Percentiles rank a stretch among this genome's conserved stretches.
Conservation (phyloP, 1,284 basidiomycete genomes). For the Dichomitus squalens region DNA sequence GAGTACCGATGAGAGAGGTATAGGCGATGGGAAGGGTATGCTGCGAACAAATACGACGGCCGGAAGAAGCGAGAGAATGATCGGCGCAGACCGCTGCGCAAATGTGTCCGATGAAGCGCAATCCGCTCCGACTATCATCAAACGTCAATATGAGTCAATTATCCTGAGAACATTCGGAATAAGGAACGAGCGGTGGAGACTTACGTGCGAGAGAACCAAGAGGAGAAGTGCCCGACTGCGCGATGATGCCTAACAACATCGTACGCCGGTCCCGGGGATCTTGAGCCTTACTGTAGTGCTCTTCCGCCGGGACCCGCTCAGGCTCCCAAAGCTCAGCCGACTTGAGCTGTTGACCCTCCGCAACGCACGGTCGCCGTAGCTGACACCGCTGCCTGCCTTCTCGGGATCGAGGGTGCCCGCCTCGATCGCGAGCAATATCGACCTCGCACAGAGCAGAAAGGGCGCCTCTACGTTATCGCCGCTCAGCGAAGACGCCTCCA, state of each 20-base stretch:
- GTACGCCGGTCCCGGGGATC: conserved; percentile 53
- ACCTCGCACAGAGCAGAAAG: conserved; percentile 88
- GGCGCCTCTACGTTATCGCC: conserved; percentile 95
- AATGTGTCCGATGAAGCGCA: conserved; percentile 2
- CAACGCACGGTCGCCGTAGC: conserved; percentile 92
- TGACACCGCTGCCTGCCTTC: conserved; percentile 90
- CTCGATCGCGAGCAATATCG: conserved; percentile 93
- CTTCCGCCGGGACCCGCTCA: conserved; percentile 62
- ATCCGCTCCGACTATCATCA: conserved; percentile 4
- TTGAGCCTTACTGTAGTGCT: conserved; percentile 56
- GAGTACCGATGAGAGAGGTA: conserved; percentile 21
- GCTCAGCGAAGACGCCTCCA: conserved; percentile 90
- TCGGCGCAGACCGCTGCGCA: neutral
- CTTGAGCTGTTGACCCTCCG: conserved; percentile 85
- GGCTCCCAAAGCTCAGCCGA: conserved; percentile 77
- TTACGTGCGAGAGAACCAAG: conserved; percentile 14
- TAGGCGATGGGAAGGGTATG: conserved; percentile 27
- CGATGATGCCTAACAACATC: conserved; percentile 33
- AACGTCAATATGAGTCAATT: neutral
- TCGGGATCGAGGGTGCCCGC: conserved; percentile 92
- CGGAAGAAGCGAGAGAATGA: conserved; percentile 20
- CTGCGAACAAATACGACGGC: conserved; percentile 16
- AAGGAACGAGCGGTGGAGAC: conserved; percentile 11
- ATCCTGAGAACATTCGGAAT: conserved; percentile 14
- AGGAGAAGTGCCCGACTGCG: conserved; percentile 3